Base-by-base conservation (phyloP, 2,329 filamentous ascomycete genomes). In the Penicillium sp. region DNA sequence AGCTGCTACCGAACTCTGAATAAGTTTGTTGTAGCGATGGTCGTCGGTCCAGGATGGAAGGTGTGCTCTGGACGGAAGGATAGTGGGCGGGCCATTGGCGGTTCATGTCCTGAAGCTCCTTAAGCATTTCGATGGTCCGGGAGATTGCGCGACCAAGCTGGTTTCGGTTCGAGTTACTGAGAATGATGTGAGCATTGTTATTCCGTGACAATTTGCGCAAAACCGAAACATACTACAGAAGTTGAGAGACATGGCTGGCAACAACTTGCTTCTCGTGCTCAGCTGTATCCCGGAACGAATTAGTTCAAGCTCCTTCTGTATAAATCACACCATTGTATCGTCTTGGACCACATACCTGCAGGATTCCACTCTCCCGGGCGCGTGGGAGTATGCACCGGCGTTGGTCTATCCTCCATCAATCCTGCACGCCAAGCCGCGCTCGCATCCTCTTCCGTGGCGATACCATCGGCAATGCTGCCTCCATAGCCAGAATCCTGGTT, bases 401-500 rank as follows among this genome's bases (percentile, higher is more conserved):
- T 82, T 34, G 78, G 80, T 54, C 76, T 72, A 64, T 84, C 81
- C 58, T 79, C 74, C 60, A 79, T 73, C 56, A 81, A 68, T 50
- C 76, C 77, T 14, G 78, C 74, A 62, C 80, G 76, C 78, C 80
- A 84, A 42, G 70, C 71, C 34, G 72, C 68, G 65, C 63, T 71
- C 44, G 64, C 63, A 56, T 69, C 68, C 47, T 68, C 69, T 49
- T 69, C 67, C 34, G 74, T 68, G 52, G 74, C 71, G 57, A 80
- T 80, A 44, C 87, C 87, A 52, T 83, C 84, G 27, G 80, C 76
- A 41, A 87, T 78, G 67, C 89, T 95, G 37, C 87, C 87, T 47
- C 89, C 91, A 65, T 97, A 97, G 6, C 92, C 93, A 14, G 92
- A 97, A 68, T 99, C 93, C 50, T 83, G 77, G 54, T 95, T 89